Evolutionary conservation across 139 green algal species (phyloP), one percentile per base, ranked within the genome.

Genomic region (Closterium sp.): DNA sequence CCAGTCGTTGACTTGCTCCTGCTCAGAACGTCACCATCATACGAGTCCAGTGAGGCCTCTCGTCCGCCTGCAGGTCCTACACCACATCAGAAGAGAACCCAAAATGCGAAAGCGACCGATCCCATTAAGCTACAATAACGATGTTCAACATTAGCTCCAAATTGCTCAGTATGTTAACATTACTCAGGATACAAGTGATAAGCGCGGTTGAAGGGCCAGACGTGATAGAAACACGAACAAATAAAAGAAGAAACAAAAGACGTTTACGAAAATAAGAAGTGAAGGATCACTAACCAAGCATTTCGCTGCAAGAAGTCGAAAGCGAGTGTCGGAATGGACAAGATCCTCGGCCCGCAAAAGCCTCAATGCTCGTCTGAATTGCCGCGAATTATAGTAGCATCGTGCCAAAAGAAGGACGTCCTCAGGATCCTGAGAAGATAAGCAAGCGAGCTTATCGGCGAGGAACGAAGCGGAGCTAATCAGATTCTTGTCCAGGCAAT

Each of bases 361-460:
- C 21, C 94, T 86, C 27, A 98, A 90, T 29, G 97, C 97, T 19
- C 97, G 92, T 2, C 96, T 93, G 91, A 97, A 97, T 91, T 99
- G 97, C 29, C 94, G 92, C 45, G 89, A 95, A 9, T 96, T 92
- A 90, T 96, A 99, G 90, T 97, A 97, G 1, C 96, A 94, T 96
- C 98, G 94, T 79, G 50, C 97, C 0, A 99, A 94, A 4, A 97
- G 93, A 86, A 97, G 99, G 0, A 98, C 94, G 85, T 99, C 97
- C 10, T 88, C 95, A 3, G 96, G 95, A 0, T 91, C 92, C 30
- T 92, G 91, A 10, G 92, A 92, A 19, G 95, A 97, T 6, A 99
- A 89, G 0, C 95, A 97, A 0, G 97, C 95, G 11, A 99, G 95
- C 95, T 99, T 99, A 91, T 99, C 98, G 0, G 97, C 98, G 85